Percentiles rank a stretch among this genome's conserved stretches.
Conservation (phyloP, 139 green algal species). For the Edaphochlamys debaryana region DNA sequence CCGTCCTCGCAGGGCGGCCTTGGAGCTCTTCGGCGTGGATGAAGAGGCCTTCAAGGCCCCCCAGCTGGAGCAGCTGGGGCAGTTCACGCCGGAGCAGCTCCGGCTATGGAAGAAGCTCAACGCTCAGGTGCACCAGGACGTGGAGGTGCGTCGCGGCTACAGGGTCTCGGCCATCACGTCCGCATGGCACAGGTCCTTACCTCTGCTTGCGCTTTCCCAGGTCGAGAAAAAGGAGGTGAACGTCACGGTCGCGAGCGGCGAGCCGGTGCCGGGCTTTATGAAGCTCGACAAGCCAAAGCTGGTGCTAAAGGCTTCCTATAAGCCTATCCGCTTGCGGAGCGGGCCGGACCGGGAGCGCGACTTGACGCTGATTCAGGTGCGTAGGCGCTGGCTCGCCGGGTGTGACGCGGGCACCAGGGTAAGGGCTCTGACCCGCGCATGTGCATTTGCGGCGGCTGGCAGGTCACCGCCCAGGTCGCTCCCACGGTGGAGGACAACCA, state of each 20-base stretch:
- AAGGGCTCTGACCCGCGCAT: too few relatives aligned
- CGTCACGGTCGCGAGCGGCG: constrained; percentile 23
- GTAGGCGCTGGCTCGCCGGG: neutral
- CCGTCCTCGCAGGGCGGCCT: constrained; percentile 40
- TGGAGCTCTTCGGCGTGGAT: constrained; percentile 49
- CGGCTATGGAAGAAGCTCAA: constrained; percentile 46
- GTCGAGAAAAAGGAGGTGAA: constrained; percentile 45
- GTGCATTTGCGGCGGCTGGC: too few relatives aligned
- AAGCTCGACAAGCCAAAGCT: constrained; percentile 35
- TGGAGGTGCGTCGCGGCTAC: constrained; percentile 39
- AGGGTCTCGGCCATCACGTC: neutral
- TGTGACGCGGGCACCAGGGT: neutral
- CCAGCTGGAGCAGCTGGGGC: constrained; percentile 44
- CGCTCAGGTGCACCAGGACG: constrained; percentile 38
- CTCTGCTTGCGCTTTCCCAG: constrained; percentile 1
- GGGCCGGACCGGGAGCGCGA: constrained; percentile 1
- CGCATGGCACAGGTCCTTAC: neutral
- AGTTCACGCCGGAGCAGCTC: constrained; percentile 12
- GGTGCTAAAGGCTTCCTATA: constrained; percentile 38
- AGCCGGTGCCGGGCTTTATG: constrained; percentile 45
- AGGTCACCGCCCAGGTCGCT: constrained; percentile 32
- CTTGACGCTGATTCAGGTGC: constrained; percentile 40
- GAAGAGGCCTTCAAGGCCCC: constrained; percentile 34
- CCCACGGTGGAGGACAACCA: constrained; percentile 48
- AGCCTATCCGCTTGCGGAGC: constrained; percentile 26